Base-by-base conservation (phyloP, 352 stramenopile genomes). In the Globisporangium cederbergense region DNA sequence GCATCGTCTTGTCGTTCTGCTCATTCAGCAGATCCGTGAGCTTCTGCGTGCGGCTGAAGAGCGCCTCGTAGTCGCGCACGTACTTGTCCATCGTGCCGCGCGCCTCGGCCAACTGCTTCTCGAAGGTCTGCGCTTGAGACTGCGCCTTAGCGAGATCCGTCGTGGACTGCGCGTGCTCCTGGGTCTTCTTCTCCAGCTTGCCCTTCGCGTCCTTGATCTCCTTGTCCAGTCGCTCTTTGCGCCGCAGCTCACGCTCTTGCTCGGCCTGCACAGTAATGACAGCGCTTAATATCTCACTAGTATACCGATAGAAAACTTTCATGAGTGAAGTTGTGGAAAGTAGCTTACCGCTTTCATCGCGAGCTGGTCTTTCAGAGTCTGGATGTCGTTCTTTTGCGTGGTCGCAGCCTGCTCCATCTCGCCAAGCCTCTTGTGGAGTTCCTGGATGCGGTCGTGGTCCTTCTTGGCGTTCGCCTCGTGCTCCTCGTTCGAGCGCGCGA, bases 61-160 rank as follows among this genome's bases (percentile, higher is more conserved):
- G 81, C 57, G 88, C 89, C 73, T 97, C 94, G 73, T 97, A 98
- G 80, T 97, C 94, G 59, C 87, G 89, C 42, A 96, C 81, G 76
- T 97, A 97, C 69, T 97, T 97, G 61, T 97, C 90, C 87, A 98
- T 97, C n/a, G 86, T 96, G 46, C 74, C 75, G 38, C 85, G 81
- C 46, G 81, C 73, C 51, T 93, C 84, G 1, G 65, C 76, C 56
- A 82, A 75, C 70, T 88, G 96, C 67, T 97, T 98, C 62, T 98
- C 93, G 3, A 98, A 67, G 14, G 81, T 64, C 47, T 75, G 69
- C 50, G 83, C 76, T 43, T 96, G 83, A 5, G 76, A 84, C 67
- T 97, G 86, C 36, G 86, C 70, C 34, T 81, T 78, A 2, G 71
- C 71, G 11, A 90, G 71, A 30, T 93, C 87, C 0, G 76, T 78